Evolutionary conservation across 768 basidiomycete species (phyloP).

Genomic region (Lactarius indigo): DNA sequence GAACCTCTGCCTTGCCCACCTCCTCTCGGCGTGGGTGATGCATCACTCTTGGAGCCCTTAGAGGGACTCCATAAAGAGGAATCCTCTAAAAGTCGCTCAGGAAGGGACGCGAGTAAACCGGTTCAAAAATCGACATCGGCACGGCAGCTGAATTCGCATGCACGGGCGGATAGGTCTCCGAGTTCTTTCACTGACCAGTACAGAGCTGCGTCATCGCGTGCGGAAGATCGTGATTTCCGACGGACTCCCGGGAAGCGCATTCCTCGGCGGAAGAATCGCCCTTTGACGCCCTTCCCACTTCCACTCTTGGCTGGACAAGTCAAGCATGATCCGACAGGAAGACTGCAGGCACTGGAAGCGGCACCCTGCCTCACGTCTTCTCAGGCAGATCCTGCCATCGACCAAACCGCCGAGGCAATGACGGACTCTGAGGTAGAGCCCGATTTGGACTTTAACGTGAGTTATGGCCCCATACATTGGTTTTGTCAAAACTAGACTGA

Average conservation of each 20-base stretch:
- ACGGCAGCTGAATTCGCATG: not conserved
- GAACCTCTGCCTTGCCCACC: constrained; percentile 14
- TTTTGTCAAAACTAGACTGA: not conserved
- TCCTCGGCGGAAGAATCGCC: constrained; percentile 8
- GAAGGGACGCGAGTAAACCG: not conserved
- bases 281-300: constrained; percentile 18
- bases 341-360: constrained; percentile 4
- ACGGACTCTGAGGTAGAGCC: constrained; percentile 25
- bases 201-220: not conserved
- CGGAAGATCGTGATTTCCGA: not conserved
- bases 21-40: not conserved
- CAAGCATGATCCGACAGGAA: not conserved
- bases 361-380: not conserved
- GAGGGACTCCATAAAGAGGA: not conserved
- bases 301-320: not conserved
- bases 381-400: not conserved
- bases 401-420: constrained; percentile 12
- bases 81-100: not conserved
- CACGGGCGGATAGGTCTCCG: not conserved
- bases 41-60: not conserved
- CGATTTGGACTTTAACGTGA: constrained; percentile 22
- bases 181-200: not conserved
- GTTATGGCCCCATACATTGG: not conserved
- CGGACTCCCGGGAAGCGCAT: not conserved
- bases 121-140: not conserved